Conservation (phyloP, 2,329 filamentous ascomycete genomes). For the Emmonsia crescens region DNA sequence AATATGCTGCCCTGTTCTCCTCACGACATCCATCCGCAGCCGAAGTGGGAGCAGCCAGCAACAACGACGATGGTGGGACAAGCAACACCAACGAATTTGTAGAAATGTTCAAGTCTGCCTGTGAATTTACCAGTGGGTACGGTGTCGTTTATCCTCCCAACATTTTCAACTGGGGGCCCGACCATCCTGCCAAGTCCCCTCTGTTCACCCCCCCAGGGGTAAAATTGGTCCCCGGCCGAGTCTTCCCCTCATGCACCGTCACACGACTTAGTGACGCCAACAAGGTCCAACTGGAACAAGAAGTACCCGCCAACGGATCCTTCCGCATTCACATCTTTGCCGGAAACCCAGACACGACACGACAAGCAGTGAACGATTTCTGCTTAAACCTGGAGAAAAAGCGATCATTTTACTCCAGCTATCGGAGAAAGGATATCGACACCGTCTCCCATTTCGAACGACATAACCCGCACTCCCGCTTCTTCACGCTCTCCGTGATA, state of each 20-base stretch:
- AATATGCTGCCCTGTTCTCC: conserved; percentile 84
- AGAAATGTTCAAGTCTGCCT: conserved; percentile 79
- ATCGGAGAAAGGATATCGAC: conserved; percentile 50
- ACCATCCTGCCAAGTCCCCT: conserved; percentile 59
- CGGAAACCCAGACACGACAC: conserved; percentile 52
- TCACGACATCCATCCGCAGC: conserved; percentile 60
- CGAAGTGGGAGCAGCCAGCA: conserved; percentile 56
- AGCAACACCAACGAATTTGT: conserved; percentile 58
- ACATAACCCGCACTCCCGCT: conserved; percentile 72
- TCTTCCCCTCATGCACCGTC: conserved; percentile 68
- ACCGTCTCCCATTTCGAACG: conserved; percentile 63
- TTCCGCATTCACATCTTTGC: conserved; percentile 81
- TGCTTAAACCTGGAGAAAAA: conserved; percentile 53
- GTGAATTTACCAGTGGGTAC: conserved; percentile 87
- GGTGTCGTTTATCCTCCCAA: conserved; percentile 79
- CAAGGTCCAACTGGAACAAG: conserved; percentile 80
- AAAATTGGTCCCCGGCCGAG: conserved; percentile 60
- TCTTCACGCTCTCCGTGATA: conserved; percentile 70
- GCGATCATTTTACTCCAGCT: conserved; percentile 61
- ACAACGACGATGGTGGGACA: conserved; percentile 22
- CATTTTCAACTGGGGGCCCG: conserved; percentile 67
- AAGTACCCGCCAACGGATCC: conserved; percentile 76
- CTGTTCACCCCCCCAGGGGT: conserved; percentile 57
- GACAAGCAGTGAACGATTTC: conserved; percentile 58
- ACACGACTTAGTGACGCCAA: conserved; percentile 83